Evolutionary conservation across 2,329 filamentous ascomycete genomes (phyloP), one percentile per base, ranked within the genome.

Genomic region (Ophiostoma quercus): DNA sequence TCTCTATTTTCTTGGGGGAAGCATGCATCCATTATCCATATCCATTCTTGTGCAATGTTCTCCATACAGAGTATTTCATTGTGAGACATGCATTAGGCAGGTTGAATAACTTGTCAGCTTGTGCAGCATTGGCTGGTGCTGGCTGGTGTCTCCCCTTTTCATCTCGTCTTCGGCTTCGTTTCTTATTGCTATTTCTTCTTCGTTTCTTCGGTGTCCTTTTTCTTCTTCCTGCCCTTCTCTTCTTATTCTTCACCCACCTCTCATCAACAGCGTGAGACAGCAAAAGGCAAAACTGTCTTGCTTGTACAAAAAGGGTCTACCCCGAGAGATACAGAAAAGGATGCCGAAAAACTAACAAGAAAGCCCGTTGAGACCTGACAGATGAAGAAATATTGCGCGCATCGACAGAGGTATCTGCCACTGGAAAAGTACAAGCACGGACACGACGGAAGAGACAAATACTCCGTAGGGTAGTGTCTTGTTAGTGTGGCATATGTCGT

Each of bases 351-450:
- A 47, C 5, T 7, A 47, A 41, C 1, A 47, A n/a, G 6, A n/a
- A n/a, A 47, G 11, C 16, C 19, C 19, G 43, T 47, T 47, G 43
- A 47, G 16, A 47, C 16, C 11, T 57, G 51, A 62, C 57, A 62
- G 57, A 62, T 62, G 25, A 32, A 62, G 57, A 62, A 62, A 62
- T 62, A 62, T 62, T 62, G 57, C 25, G 57, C 57, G 57, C 57
- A 62, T 62, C 25, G 57, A 32, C 57, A 32, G 22, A 62, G 9
- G 22, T 62, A 62, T 32, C 25, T 34, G 19, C 25, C 57, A 16
- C 22, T 62, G 25, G 32, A 32, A 29, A 62, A 19, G 51, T 25
- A 57, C 57, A 34, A 29, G 25, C 57, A 62, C 12, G 57, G 57
- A 32, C 57, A 62, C 57, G 57, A 62, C 57, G 57, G 25, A 62